phyloP scores from a whole-genome alignment of 2,329 filamentous ascomycete genomes.

The Fusarium scirpi region DNA sequence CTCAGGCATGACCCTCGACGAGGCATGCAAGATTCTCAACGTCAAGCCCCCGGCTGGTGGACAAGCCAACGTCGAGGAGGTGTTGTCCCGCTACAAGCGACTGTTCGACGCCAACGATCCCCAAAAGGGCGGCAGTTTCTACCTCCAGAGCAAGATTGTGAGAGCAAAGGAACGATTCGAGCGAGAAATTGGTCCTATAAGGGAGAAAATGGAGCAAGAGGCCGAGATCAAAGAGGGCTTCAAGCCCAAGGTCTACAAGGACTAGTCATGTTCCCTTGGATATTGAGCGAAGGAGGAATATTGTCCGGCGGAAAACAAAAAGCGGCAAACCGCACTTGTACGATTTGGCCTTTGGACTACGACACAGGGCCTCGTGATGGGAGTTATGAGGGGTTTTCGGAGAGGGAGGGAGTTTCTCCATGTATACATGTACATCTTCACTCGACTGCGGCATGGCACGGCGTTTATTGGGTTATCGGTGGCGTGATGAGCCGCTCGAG shows the following conservation, averaged over 20 bases:
- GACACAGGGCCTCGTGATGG: conserved; percentile 11
- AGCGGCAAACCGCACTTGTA: conserved; percentile 30
- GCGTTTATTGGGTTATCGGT: conserved; percentile 57
- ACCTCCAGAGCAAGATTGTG: conserved; percentile 96
- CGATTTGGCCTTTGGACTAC: conserved; percentile 26
- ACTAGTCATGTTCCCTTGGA: conserved; percentile 59
- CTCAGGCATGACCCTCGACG: conserved; percentile 88
- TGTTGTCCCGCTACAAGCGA: conserved; percentile 90
- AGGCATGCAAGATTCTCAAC: conserved; percentile 97
- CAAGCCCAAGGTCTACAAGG: conserved; percentile 96
- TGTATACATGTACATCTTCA: conserved; percentile 64
- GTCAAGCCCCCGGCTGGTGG: conserved; percentile 84
- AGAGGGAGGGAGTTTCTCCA: conserved; percentile 37
- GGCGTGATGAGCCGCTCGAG: conserved; percentile 48
- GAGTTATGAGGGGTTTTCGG: conserved; percentile 37
- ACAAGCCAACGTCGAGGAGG: conserved; percentile 80
- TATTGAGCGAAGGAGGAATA: not conserved
- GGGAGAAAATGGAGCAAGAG: conserved; percentile 78
- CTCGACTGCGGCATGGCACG: conserved; percentile 66
- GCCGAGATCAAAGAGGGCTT: conserved; percentile 86
- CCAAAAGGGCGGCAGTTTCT: conserved; percentile 96
- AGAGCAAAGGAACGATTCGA: conserved; percentile 93
- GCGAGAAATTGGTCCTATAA: conserved; percentile 79
- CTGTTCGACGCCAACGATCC: conserved; percentile 96
- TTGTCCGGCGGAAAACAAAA: conserved; percentile 6